Evolutionary conservation across 306 rosid species (phyloP).

Genomic region (Acacia confusa): DNA sequence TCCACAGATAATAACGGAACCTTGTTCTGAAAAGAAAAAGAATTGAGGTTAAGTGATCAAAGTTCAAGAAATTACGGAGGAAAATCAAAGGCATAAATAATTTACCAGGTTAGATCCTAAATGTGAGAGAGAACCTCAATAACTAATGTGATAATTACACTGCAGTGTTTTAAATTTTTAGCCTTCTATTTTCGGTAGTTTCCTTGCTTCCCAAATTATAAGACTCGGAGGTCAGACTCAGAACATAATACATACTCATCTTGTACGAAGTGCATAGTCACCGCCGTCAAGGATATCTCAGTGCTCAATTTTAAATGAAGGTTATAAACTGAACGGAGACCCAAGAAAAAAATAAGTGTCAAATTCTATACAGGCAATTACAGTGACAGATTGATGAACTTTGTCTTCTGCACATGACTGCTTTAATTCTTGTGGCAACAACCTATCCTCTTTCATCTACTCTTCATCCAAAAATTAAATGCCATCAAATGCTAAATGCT

Average conservation of each 20-base stretch:
- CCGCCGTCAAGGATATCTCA: too few species aligned
- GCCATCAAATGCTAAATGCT: neutral
- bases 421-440: neutral
- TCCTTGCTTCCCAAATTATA: neutral
- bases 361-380: neutral
- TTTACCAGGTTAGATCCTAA: neutral
- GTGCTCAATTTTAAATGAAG: neutral
- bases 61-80: neutral
- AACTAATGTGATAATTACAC: neutral
- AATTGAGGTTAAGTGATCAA: neutral
- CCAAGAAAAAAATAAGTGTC: neutral
- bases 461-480: neutral
- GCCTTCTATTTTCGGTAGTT: neutral
- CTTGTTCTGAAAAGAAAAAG: slow-evolving; percentile 50
- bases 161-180: neutral
- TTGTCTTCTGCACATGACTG: neutral
- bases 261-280: neutral
- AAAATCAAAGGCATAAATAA: neutral
- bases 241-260: neutral
- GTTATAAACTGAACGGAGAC: neutral
- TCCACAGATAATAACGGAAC: slow-evolving; percentile 76
- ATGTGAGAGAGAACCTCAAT: neutral
- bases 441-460: neutral
- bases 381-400: neutral
- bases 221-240: neutral